A percentile compares a stretch with the other conserved stretches of the same genome.
Conservation (phyloP, 2,329 filamentous ascomycete species). For the Amesomyces nigricolor region DNA sequence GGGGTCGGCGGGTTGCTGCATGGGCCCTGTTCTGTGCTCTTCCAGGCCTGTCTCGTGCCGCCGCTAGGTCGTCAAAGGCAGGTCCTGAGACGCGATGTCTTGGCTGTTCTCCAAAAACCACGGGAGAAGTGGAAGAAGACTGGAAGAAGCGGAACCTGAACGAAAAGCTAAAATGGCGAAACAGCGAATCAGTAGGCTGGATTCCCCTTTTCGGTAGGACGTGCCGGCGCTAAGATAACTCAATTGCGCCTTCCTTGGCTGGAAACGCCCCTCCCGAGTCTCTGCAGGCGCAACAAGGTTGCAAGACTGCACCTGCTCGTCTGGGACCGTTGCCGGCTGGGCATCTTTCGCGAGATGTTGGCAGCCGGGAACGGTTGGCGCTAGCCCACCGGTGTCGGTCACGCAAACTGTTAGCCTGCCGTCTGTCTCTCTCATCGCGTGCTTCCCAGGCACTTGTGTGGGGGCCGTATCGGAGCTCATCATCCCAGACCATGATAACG, state of each 20-base stretch:
- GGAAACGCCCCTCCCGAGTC: not conserved
- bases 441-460: too few relatives aligned
- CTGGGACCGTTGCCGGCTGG: constrained; percentile 1
- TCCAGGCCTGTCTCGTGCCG: not conserved
- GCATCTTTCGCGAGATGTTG: not conserved
- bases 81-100: constrained; percentile 7
- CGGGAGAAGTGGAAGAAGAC: too few relatives aligned
- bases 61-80: constrained; percentile 21
- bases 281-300: not conserved
- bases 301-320: constrained; percentile 4
- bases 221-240: constrained; percentile 9
- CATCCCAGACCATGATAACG: too few relatives aligned
- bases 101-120: not conserved
- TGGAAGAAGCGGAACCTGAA: not conserved
- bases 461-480: too few relatives aligned
- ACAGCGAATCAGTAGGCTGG: not conserved
- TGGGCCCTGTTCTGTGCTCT: not conserved
- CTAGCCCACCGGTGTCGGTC: too few relatives aligned
- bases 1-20: not conserved
- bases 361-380: too few relatives aligned
- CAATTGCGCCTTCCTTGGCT: constrained; percentile 2
- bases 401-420: too few relatives aligned
- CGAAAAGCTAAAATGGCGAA: not conserved
- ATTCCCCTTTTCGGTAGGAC: not conserved
- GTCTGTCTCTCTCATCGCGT: too few relatives aligned